Base-by-base conservation (phyloP, 2,329 filamentous ascomycete genomes). In the Trichophyton rubrum region DNA sequence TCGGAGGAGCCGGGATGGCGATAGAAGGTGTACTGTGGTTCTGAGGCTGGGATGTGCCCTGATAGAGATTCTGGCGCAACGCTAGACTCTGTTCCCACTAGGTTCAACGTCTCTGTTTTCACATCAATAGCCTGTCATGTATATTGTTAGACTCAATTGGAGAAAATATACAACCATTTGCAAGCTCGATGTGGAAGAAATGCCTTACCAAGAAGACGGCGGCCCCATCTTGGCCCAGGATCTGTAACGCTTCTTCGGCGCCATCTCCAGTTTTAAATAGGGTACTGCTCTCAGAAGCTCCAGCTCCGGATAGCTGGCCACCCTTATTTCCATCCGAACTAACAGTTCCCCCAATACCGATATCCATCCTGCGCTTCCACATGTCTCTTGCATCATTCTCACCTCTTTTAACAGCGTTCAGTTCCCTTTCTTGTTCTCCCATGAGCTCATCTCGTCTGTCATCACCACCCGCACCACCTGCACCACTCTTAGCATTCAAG, bases 1-100 rank as follows among this genome's bases (percentile, higher is more conserved):
- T 72, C 68, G 5, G 74, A 71, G 11, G 75, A 75, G 38, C 74
- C 72, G 4, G 75, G 73, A 64, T 83, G 78, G 58, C 79, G 77
- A 70, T 85, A 86, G 67, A 85, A 85, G 3, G 78, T 78, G 68
- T 85, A 86, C 60, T 82, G 74, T 11, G 84, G 84, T 64, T 83
- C 80, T 43, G 75, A 74, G 9, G 73, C 61, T 13, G 80, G 78
- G 59, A 86, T 82, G 1, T 73, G 68, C 6, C 66, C 66, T 1
- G 77, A 70, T 17, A 86, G 74, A 5, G 73, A 70, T 15, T 68
- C 69, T 0, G 80, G 72, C 22, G 74, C 68, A 40, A 78, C 72
- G 5, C 75, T 73, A 11, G 72, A 69, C 59, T 77, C 71, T 20
- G 73, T 71, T 15, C 72, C 71, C 3, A 78, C 77, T n/a, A 85